Conservation (phyloP, 1,284 basidiomycete genomes). For the Heterobasidion annosum region DNA sequence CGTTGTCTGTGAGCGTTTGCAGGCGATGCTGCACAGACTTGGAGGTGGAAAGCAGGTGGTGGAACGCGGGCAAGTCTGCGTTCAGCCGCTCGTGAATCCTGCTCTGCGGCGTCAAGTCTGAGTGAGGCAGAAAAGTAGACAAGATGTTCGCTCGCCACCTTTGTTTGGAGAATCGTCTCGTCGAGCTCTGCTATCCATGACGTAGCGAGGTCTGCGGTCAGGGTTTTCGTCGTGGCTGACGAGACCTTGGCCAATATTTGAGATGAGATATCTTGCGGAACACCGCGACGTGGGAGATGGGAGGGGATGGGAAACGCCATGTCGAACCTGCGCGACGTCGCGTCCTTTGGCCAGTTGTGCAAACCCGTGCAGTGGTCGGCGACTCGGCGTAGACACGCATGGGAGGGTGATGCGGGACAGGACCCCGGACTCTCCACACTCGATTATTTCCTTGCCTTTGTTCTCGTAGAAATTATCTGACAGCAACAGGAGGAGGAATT, state of each 20-base stretch:
- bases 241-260: slow-evolving; percentile 62
- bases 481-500: no score
- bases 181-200: slow-evolving; percentile 68
- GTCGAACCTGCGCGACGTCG: no score
- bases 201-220: slow-evolving; percentile 49
- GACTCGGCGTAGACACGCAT: no score
- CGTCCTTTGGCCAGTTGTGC: no score
- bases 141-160: slow-evolving; percentile 33
- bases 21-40: slow-evolving; percentile 55
- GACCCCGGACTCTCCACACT: no score
- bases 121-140: background rate
- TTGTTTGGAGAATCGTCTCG: slow-evolving; percentile 53
- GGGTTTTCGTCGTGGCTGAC: slow-evolving; percentile 41
- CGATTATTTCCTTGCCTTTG: no score
- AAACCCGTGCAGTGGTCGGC: no score
- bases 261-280: slow-evolving; percentile 55
- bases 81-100: slow-evolving; percentile 63
- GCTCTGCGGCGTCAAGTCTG: slow-evolving; percentile 27
- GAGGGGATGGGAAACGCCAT: slow-evolving; percentile 69
- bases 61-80: slow-evolving; percentile 50
- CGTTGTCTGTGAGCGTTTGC: slow-evolving; percentile 37
- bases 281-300: slow-evolving; percentile 51
- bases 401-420: no score
- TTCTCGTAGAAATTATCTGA: no score
- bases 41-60: slow-evolving; percentile 52